These are phyloP conservation scores for Dissophora globulifera DNA, from an alignment of 192 early-diverging fungal species.

Conservation along the genomic window DNA sequence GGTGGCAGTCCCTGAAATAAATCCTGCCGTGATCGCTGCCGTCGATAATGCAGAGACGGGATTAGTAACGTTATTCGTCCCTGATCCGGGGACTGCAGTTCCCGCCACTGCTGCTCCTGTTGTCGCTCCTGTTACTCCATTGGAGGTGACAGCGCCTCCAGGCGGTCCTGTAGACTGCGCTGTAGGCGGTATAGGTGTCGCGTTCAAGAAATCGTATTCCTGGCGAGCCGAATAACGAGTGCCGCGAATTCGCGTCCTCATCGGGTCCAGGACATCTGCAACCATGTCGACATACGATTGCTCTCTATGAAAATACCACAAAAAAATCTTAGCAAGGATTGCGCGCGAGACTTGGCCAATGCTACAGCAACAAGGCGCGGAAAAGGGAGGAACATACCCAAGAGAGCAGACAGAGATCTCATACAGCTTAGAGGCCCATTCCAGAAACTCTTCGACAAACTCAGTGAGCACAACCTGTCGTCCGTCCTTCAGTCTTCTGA, in stretches of 20 bases:
- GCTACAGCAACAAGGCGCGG: neutral
- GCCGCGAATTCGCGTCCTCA: conserved; percentile 65
- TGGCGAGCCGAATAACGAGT: conserved; percentile 72
- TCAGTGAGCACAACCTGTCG: conserved; percentile 72
- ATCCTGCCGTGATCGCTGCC: conserved; percentile 26
- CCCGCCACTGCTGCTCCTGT: no score
- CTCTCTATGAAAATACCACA: conserved; percentile 68
- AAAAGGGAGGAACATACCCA: conserved; percentile 50
- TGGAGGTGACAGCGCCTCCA: neutral
- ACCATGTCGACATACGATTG: conserved; percentile 82
- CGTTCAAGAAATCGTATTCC: conserved; percentile 71
- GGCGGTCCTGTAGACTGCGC: neutral
- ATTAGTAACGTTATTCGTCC: neutral
- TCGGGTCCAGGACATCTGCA: conserved; percentile 69
- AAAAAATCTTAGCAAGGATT: no score
- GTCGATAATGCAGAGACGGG: neutral
- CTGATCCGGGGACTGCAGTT: no score
- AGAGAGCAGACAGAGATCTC: conserved; percentile 83
- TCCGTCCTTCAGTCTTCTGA: conserved; percentile 68
- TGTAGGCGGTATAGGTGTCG: conserved; percentile 2
- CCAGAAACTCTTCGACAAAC: conserved; percentile 75
- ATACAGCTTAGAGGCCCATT: conserved; percentile 73
- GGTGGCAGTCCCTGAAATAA: neutral
- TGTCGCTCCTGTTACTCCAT: neutral
- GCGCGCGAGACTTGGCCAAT: neutral